Percentiles rank a stretch among this genome's conserved stretches.
phyloP scores from a whole-genome alignment of 2,329 filamentous ascomycete species.

The Helotiales sp. region DNA sequence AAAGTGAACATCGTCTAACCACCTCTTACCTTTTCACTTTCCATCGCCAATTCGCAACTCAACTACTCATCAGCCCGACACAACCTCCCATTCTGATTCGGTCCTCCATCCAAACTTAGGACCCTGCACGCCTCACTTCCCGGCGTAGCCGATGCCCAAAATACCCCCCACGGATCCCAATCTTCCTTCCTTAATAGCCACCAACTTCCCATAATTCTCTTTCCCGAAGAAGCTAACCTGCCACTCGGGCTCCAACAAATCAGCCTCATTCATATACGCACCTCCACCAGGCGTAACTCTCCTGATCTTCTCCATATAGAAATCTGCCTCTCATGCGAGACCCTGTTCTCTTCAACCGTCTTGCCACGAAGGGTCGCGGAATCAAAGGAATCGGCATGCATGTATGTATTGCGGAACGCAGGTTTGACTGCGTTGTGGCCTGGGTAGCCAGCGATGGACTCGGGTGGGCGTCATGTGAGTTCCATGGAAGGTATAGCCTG shows the following conservation, averaged over 20 bases:
- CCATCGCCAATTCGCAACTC: neutral
- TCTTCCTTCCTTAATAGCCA: conserved; percentile 54
- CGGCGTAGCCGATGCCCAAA: conserved; percentile 36
- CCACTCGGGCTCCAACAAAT: conserved; percentile 50
- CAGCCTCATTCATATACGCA: conserved; percentile 56
- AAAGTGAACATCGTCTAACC: too few relatives aligned
- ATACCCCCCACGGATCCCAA: conserved; percentile 52
- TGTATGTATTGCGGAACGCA: conserved; percentile 25
- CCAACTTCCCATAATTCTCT: conserved; percentile 45
- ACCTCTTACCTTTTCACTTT: too few relatives aligned
- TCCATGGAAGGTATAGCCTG: conserved; percentile 43
- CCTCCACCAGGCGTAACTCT: conserved; percentile 40
- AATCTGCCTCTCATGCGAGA: conserved; percentile 11
- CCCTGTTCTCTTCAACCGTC: conserved; percentile 50
- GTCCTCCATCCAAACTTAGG: conserved; percentile 38
- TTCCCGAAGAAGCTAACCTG: conserved; percentile 32
- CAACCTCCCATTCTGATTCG: conserved; percentile 29
- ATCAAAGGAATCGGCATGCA: conserved; percentile 27
- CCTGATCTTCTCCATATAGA: conserved; percentile 25
- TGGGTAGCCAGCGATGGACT: conserved; percentile 14
- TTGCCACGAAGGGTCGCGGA: conserved; percentile 48
- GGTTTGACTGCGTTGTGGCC: conserved; percentile 30
- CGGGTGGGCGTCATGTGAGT: conserved; percentile 28
- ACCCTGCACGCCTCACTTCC: conserved; percentile 24
- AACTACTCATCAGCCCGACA: conserved; percentile 15